phyloP scores from a whole-genome alignment of 148 eudicot genomes.

The Oxyria digyna region DNA sequence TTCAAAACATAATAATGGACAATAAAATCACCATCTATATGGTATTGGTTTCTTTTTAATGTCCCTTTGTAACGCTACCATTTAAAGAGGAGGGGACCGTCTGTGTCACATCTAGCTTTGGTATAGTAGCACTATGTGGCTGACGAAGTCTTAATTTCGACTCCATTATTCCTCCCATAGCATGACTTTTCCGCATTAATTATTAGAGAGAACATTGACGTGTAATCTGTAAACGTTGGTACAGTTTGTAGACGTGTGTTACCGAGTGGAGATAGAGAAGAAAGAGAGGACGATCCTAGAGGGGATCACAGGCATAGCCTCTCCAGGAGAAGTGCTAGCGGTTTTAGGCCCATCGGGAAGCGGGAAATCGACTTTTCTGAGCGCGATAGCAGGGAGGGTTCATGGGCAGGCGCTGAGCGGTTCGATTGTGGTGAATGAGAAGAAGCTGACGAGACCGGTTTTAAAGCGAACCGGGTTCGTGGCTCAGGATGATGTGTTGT shows the following conservation, averaged over 20 bases:
- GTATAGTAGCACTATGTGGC: too few relatives aligned
- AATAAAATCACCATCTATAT: neutral
- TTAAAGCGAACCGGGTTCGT: conserved; percentile 65
- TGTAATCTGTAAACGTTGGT: neutral
- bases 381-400: conserved; percentile 54
- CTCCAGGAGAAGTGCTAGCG: conserved; percentile 78
- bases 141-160: too few relatives aligned
- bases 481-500: conserved; percentile 68
- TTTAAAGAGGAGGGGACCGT: too few relatives aligned
- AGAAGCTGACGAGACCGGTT: conserved; percentile 27
- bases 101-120: too few relatives aligned
- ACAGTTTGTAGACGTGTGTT: conserved; percentile 71
- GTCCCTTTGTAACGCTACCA: neutral
- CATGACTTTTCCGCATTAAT: neutral
- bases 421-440: conserved; percentile 42
- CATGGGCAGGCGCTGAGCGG: conserved; percentile 43
- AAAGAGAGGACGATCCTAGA: conserved; percentile 38
- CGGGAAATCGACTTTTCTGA: conserved; percentile 82
- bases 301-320: conserved; percentile 55
- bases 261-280: conserved; percentile 39
- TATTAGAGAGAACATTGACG: neutral
- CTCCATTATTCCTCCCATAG: neutral
- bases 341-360: conserved; percentile 94
- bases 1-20: neutral
- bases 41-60: neutral